These are phyloP conservation scores for Exserohilum rostratum DNA, from an alignment of 2,329 filamentous ascomycete species.

Conservation along the genomic window DNA sequence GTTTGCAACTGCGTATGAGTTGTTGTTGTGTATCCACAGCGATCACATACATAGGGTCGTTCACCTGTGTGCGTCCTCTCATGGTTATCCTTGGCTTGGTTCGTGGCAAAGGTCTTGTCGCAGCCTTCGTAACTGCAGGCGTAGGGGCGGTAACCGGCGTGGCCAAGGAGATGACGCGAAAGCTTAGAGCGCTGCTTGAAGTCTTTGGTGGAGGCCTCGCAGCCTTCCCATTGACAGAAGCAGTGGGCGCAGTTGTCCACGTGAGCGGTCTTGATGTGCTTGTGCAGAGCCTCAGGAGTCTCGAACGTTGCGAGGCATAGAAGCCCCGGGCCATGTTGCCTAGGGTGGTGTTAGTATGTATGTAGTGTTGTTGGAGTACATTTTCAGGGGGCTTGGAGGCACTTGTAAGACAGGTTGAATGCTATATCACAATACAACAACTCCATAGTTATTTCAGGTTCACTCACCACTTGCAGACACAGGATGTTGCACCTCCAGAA, in stretches of 20 bases:
- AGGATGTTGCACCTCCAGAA: conserved; percentile 18
- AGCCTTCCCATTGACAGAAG: conserved; percentile 47
- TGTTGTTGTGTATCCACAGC: conserved; percentile 47
- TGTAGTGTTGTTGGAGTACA: neutral
- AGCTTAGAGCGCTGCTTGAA: conserved; percentile 51
- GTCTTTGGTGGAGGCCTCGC: conserved; percentile 43
- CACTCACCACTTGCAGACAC: conserved; percentile 41
- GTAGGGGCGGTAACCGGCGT: conserved; percentile 47
- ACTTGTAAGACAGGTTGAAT: neutral
- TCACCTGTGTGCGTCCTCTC: conserved; percentile 48
- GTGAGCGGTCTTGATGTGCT: conserved; percentile 44
- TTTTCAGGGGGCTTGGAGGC: neutral
- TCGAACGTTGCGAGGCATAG: conserved; percentile 40
- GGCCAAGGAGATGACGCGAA: conserved; percentile 45
- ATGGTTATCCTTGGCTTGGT: conserved; percentile 50
- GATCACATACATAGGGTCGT: conserved; percentile 45
- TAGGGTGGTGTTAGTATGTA: conserved; percentile 1
- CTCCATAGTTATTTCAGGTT: neutral
- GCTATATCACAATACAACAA: neutral
- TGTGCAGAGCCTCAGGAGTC: conserved; percentile 39
- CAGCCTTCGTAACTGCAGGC: conserved; percentile 44
- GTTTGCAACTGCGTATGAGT: conserved; percentile 50
- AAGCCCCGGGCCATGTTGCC: conserved; percentile 33
- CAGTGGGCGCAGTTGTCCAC: conserved; percentile 44
- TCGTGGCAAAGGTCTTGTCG: conserved; percentile 48